Evolutionary conservation across 495 filamentous ascomycete species (phyloP), one percentile per base, ranked within the genome.

Genomic region (Aspergillus haitiensis): DNA sequence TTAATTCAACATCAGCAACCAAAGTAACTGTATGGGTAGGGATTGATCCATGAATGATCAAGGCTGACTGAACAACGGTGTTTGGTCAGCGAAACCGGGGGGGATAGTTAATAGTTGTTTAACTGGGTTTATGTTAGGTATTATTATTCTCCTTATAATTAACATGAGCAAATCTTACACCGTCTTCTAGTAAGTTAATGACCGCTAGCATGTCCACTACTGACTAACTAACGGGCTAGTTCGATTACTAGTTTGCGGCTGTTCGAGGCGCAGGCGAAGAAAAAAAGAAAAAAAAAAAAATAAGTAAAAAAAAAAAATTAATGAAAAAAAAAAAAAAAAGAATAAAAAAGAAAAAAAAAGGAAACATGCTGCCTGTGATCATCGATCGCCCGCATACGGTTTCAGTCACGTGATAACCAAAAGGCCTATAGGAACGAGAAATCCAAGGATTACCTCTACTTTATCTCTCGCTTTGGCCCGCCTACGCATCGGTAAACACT

Each of bases 301-400:
- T 27, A 27, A 27, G 3, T 27, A 27, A 27, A 27, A 27, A 27
- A 27, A 27, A 3, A 1, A 27, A 27, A 27, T n/a, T n/a, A 27
- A 27, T 1, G 3, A 27, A 27, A 27, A 27, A 27, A 27, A 27
- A 27, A 27, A 27, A 27, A 27, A 27, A 27, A 27, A 27, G 3
- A 27, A 27, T 1, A 27, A 27, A 27, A 27, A 3, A 3, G 35
- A 65, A 37, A 56, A 21, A 59, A 62, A 62, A 62, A 59, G 52
- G 45, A 65, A 60, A 45, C 55, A 58, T 39, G 39, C 61, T 55
- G 58, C 46, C 66, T 61, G 57, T 61, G 66, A 67, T 68, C 66
- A 68, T 64, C 63, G 63, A 65, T 68, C 72, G 67, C 73, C 75
- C 75, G 75, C 75, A 78, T 74, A 67, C 64, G 48, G 31, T 45